phyloP scores from a whole-genome alignment of 2,329 filamentous ascomycete genomes.

The Claviceps sp. region DNA sequence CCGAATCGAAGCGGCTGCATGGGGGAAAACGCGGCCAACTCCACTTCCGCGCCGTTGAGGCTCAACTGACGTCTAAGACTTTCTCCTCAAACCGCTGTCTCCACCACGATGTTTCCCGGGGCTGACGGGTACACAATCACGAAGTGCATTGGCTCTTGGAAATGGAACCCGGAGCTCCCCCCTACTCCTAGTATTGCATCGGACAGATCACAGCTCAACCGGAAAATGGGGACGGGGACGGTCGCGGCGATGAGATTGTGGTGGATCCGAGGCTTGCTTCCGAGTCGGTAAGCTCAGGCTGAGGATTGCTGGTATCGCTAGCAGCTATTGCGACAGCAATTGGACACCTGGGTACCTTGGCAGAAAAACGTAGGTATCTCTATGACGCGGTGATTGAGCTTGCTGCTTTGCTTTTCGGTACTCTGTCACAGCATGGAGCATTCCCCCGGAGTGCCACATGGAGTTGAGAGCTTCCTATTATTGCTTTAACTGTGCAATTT shows the following conservation, averaged over 20 bases:
- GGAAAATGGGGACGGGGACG: no score
- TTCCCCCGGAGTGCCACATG: background rate
- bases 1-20: slow-evolving; percentile 1
- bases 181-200: no score
- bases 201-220: no score
- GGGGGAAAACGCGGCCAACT: background rate
- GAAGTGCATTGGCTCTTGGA: no score
- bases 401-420: background rate
- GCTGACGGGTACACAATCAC: no score
- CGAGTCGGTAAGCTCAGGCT: no score
- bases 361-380: background rate
- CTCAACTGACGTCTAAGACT: slow-evolving; percentile 5
- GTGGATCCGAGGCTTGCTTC: no score
- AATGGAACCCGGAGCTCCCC: no score
- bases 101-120: no score
- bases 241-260: no score
- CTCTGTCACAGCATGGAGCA: no score
- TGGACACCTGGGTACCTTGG: background rate
- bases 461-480: background rate
- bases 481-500: background rate
- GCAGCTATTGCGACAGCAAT: background rate
- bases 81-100: background rate
- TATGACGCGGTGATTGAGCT: slow-evolving; percentile 5
- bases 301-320: background rate
- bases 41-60: background rate